Conservation (phyloP, 805 yeast genomes). For the Saccharomycopsis javanensis region DNA sequence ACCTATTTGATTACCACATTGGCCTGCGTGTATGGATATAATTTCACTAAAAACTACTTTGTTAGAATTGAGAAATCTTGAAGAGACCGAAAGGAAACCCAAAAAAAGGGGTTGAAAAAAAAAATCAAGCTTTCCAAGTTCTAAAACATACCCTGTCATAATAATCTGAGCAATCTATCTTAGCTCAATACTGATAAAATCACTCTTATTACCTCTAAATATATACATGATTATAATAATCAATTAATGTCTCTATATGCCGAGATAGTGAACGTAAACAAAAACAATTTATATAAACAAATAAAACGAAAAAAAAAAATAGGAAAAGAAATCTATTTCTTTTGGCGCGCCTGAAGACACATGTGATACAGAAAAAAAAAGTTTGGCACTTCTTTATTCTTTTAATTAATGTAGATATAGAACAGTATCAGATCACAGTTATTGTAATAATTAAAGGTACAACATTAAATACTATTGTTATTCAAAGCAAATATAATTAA, state of each 20-base stretch:
- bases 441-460: neutral
- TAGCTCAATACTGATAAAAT: no score
- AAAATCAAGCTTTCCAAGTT: neutral
- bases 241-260: no score
- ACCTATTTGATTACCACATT: constrained; percentile 96
- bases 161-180: no score
- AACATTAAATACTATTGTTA: neutral
- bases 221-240: no score
- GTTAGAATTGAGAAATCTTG: neutral
- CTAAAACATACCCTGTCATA: neutral
- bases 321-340: neutral
- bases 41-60: constrained; percentile 37
- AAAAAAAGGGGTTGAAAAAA: neutral
- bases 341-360: neutral
- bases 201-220: no score
- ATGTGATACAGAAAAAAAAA: neutral
- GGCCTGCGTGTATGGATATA: constrained; percentile 68
- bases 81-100: neutral
- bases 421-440: neutral
- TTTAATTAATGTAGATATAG: neutral
- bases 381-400: neutral
- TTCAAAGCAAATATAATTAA: neutral
- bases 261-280: neutral
- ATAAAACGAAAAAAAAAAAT: neutral
- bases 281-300: neutral